Evolutionary conservation across 768 basidiomycete species (phyloP).

Genomic region (Lepiota venenata): DNA sequence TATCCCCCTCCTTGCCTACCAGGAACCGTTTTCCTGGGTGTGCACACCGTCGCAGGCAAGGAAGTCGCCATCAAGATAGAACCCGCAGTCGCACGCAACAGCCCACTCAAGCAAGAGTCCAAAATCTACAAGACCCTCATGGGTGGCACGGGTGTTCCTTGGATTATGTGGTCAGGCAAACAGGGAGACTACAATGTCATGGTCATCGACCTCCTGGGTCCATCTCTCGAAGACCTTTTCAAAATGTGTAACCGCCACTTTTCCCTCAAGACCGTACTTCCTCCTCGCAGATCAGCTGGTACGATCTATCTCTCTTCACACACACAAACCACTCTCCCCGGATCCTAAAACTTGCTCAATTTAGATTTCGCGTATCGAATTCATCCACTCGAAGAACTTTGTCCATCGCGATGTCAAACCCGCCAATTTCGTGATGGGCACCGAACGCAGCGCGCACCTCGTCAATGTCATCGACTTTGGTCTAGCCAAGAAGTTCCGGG

Average conservation of each 20-base stretch:
- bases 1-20: slow-evolving; percentile 7
- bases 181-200: slow-evolving; percentile 97
- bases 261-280: slow-evolving; percentile 89
- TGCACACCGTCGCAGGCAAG: slow-evolving; percentile 78
- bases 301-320: slow-evolving; percentile 25
- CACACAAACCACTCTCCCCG: background rate
- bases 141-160: slow-evolving; percentile 86
- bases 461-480: slow-evolving; percentile 95
- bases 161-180: slow-evolving; percentile 89
- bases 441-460: slow-evolving; percentile 45
- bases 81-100: slow-evolving; percentile 52
- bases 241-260: slow-evolving; percentile 91
- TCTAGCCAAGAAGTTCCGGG: slow-evolving; percentile 76
- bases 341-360: background rate
- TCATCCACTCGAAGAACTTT: slow-evolving; percentile 92
- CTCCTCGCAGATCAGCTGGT: slow-evolving; percentile 94
- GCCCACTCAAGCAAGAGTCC: slow-evolving; percentile 82
- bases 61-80: slow-evolving; percentile 85
- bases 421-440: slow-evolving; percentile 98
- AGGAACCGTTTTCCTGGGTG: slow-evolving; percentile 78
- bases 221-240: slow-evolving; percentile 84
- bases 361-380: slow-evolving; percentile 93
- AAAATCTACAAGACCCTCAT: slow-evolving; percentile 91
- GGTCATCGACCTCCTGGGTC: slow-evolving; percentile 95
- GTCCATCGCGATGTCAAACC: slow-evolving; percentile 98